phyloP scores from a whole-genome alignment of 768 basidiomycete genomes.

The Lactarius tabidus region DNA sequence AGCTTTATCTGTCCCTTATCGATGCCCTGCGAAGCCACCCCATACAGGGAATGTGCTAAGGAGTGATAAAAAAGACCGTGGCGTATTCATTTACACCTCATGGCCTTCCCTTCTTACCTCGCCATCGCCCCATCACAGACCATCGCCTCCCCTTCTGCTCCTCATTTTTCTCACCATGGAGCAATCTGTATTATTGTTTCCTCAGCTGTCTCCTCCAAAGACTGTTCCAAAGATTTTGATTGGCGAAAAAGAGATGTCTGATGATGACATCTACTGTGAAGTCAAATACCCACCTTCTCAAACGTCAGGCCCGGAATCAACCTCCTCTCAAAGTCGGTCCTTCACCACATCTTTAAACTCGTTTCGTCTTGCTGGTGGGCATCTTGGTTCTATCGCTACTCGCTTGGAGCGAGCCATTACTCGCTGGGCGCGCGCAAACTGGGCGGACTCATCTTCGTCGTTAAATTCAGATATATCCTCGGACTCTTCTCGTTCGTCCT shows the following conservation, averaged over 20 bases:
- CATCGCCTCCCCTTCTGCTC: neutral
- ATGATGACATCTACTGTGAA: conserved; percentile 61
- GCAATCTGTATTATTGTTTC: conserved; percentile 11
- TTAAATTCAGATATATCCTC: conserved; percentile 38
- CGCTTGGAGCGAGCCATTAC: conserved; percentile 68
- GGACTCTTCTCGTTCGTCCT: conserved; percentile 38
- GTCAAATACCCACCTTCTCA: conserved; percentile 37
- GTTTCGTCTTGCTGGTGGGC: conserved; percentile 31
- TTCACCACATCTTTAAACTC: conserved; percentile 39
- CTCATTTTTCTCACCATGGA: conserved; percentile 11
- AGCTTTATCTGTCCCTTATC: too few species aligned
- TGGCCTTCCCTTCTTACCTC: conserved; percentile 3
- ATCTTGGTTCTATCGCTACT: conserved; percentile 41
- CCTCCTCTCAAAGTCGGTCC: conserved; percentile 31
- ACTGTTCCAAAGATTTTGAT: conserved; percentile 3
- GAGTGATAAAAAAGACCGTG: too few species aligned
- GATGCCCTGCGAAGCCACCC: too few species aligned
- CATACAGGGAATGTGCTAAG: too few species aligned
- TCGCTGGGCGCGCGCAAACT: conserved; percentile 60
- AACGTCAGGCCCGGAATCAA: conserved; percentile 29
- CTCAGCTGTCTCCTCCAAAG: neutral
- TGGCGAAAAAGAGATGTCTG: conserved; percentile 25
- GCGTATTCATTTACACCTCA: neutral
- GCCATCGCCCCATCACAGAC: neutral
- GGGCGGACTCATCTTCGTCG: conserved; percentile 38